A percentile compares a stretch with the other conserved stretches of the same genome.
These are phyloP conservation scores for Trichoderma semiorbis DNA, from an alignment of 2,329 filamentous ascomycete species.

Conservation along the genomic window DNA sequence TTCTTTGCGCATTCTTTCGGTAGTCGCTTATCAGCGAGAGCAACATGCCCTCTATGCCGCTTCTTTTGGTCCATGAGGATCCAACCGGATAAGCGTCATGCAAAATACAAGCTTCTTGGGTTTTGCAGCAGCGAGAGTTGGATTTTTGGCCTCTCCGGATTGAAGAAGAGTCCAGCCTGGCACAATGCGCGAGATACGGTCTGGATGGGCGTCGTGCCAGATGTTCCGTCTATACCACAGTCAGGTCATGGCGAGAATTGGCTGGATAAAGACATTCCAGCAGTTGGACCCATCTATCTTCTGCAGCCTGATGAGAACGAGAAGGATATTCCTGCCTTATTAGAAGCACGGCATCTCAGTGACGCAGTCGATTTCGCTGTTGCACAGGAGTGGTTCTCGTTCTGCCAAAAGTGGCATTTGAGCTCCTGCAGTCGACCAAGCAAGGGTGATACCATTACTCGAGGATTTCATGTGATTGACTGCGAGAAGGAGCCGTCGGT, in stretches of 20 bases:
- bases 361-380: background rate
- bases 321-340: background rate
- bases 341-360: background rate
- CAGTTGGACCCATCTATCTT: constrained; percentile 11
- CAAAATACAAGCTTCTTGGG: constrained; percentile 12
- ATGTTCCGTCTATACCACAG: background rate
- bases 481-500: background rate
- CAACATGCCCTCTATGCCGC: background rate
- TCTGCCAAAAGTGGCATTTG: background rate
- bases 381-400: constrained; percentile 5
- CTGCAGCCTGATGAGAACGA: background rate
- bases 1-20: constrained; percentile 15
- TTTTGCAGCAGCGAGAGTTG: constrained; percentile 17
- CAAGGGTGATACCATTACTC: background rate
- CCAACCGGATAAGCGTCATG: background rate
- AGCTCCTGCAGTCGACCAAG: background rate
- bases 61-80: constrained; percentile 11
- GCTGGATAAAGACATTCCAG: constrained; percentile 14
- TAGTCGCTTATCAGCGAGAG: background rate
- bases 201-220: constrained; percentile 15
- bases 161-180: constrained; percentile 12
- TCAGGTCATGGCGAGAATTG: constrained; percentile 3
- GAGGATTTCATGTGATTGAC: constrained; percentile 8
- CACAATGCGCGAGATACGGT: constrained; percentile 1
- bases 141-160: background rate